Evolutionary conservation across 2,329 filamentous ascomycete genomes (phyloP).

Genomic region (Ophiostoma sp.): DNA sequence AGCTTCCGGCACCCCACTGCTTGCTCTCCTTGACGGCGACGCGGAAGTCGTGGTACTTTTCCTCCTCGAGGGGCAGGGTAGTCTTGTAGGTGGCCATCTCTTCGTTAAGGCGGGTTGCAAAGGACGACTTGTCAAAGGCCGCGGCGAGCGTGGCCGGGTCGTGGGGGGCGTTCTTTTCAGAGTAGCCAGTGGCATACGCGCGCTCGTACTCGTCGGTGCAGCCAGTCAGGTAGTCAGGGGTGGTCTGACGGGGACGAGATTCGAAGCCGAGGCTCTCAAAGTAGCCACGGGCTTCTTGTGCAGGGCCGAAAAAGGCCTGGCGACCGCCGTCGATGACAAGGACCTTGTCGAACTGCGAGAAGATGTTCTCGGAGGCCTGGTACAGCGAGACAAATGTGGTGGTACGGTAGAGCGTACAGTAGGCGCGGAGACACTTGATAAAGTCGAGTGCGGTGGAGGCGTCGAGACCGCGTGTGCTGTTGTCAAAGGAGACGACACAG

Average conservation of each 20-base stretch:
- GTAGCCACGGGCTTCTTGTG: slow-evolving; percentile 61
- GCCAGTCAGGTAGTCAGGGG: slow-evolving; percentile 74
- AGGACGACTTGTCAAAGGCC: slow-evolving; percentile 63
- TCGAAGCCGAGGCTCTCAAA: slow-evolving; percentile 74
- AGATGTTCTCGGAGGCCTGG: slow-evolving; percentile 78
- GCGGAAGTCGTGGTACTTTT: slow-evolving; percentile 70
- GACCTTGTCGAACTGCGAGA: slow-evolving; percentile 75
- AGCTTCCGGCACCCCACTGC: slow-evolving; percentile 62
- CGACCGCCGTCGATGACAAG: slow-evolving; percentile 71
- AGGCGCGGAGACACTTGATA: slow-evolving; percentile 61
- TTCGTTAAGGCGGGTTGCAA: slow-evolving; percentile 50
- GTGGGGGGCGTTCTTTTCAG: slow-evolving; percentile 61
- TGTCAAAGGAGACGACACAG: slow-evolving; percentile 69
- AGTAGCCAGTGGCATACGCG: slow-evolving; percentile 64
- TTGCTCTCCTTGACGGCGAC: slow-evolving; percentile 72
- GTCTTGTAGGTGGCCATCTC: slow-evolving; percentile 67
- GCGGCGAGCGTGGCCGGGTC: slow-evolving; percentile 60
- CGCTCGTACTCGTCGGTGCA: slow-evolving; percentile 82
- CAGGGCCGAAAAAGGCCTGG: slow-evolving; percentile 70
- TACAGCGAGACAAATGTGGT: slow-evolving; percentile 83
- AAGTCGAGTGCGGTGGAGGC: slow-evolving; percentile 53
- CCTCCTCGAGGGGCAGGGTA: slow-evolving; percentile 58
- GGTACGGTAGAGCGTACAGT: slow-evolving; percentile 78
- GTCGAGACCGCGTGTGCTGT: slow-evolving; percentile 54
- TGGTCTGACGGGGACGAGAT: slow-evolving; percentile 70